Base-by-base conservation (phyloP, 352 stramenopile species). In the Hyaloperonospora brassicae region DNA sequence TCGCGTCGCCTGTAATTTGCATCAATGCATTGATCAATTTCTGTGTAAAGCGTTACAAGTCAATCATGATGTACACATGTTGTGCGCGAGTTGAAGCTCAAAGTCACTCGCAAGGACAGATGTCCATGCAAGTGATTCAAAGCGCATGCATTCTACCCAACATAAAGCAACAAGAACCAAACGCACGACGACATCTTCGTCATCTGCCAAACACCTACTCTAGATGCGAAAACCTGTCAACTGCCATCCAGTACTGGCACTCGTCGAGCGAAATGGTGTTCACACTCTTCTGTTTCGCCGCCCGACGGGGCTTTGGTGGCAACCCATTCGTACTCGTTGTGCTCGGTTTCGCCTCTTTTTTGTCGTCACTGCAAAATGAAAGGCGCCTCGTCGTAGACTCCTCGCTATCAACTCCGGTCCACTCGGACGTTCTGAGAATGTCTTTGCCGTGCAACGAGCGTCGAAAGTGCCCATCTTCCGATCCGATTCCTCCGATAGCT, bases 141-240 rank as follows among this genome's bases (percentile, higher is more conserved):
- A 31, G 27, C 27, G 7, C 27, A 31, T 31, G 3, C 7, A 31
- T 31, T 31, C 27, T 31, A 31, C 27, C 7, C 27, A 7, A 31
- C 7, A 31, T 31, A 3, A 8, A 7, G 27, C 27, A 31, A 31
- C 27, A 31, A 31, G n/a, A n/a, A 31, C 7, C 27, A 31, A 31
- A 31, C 7, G 27, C 27, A 31, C 27, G 3, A 31, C 27, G 3
- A 31, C 27, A n/a, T n/a, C n/a, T 7, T 8, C 3, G 7, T 7
- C 27, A 31, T 31, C 3, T 31, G 7, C 27, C 27, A 7, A 55
- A 13, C 25, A 42, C 10, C 38, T 50, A 61, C 14, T 47, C 35
- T n/a, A 61, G 36, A 56, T 61, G 55, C 22, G 55, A 61, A 24
- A 61, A 61, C 39, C 55, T 54, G 23, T 61, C 55, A 41, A 61